A percentile compares a stretch with the other conserved stretches of the same genome.
Conservation (phyloP, 352 stramenopile species). For the Phytophthora syringae region DNA sequence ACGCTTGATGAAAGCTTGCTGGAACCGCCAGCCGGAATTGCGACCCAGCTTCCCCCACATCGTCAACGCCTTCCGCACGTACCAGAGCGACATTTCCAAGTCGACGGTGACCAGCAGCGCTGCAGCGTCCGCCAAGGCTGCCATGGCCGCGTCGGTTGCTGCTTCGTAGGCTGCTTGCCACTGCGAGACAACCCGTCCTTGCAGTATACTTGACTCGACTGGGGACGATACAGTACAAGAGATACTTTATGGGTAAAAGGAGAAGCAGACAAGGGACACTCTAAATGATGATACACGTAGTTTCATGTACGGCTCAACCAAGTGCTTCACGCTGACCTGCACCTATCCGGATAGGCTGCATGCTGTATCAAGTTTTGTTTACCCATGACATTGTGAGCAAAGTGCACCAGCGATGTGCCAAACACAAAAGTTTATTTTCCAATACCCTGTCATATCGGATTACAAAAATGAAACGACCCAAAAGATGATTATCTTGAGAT, state of each 20-base stretch:
- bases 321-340: no score
- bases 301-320: slow-evolving; percentile 34
- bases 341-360: no score
- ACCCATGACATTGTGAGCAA: no score
- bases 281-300: slow-evolving; percentile 37
- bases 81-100: slow-evolving; percentile 57
- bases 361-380: no score
- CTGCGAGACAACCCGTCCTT: slow-evolving; percentile 12
- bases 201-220: slow-evolving; percentile 18
- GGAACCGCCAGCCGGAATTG: slow-evolving; percentile 73
- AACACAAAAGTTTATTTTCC: no score
- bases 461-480: no score
- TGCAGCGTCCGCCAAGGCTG: slow-evolving; percentile 45
- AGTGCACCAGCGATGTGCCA: no score
- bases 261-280: slow-evolving; percentile 25
- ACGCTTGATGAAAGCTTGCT: slow-evolving; percentile 76
- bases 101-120: slow-evolving; percentile 47
- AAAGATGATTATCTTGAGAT: no score
- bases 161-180: slow-evolving; percentile 37
- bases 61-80: slow-evolving; percentile 68
- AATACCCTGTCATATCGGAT: no score
- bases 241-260: slow-evolving; percentile 26
- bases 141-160: slow-evolving; percentile 49
- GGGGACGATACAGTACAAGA: slow-evolving; percentile 10
- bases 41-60: slow-evolving; percentile 75